phyloP scores from a whole-genome alignment of 176 grass and related monocot species.

The Oryza nivara region DNA sequence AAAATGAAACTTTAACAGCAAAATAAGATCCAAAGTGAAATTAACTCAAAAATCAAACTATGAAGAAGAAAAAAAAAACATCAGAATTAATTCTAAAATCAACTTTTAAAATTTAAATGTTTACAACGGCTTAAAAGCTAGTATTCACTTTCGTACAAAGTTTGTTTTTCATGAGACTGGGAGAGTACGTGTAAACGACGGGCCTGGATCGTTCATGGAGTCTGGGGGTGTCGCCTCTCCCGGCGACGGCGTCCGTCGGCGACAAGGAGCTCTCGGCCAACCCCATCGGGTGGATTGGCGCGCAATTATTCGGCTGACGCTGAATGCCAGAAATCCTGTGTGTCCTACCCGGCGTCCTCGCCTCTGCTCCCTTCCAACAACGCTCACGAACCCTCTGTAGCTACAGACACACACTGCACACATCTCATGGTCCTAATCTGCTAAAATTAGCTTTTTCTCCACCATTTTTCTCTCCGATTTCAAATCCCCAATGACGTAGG shows the following conservation, averaged over 20 bases:
- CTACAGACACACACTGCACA: background rate
- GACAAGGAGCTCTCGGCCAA: conserved; percentile 22
- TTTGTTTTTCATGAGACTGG: no score
- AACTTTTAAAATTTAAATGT: no score
- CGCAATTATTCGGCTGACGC: conserved; percentile 8
- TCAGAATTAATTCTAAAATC: no score
- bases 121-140: no score
- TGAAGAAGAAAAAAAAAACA: no score
- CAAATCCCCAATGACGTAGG: background rate
- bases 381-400: background rate
- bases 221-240: background rate
- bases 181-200: no score
- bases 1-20: no score
- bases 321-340: background rate
- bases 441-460: background rate
- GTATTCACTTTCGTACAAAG: no score
- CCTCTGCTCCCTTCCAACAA: background rate
- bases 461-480: background rate
- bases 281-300: background rate
- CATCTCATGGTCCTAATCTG: background rate
- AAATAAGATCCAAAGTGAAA: no score
- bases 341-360: conserved; percentile 1
- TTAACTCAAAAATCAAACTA: no score
- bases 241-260: background rate
- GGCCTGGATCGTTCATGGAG: no score